Evolutionary conservation across 2,329 filamentous ascomycete species (phyloP).

Genomic region (Fusarium miscanthi): DNA sequence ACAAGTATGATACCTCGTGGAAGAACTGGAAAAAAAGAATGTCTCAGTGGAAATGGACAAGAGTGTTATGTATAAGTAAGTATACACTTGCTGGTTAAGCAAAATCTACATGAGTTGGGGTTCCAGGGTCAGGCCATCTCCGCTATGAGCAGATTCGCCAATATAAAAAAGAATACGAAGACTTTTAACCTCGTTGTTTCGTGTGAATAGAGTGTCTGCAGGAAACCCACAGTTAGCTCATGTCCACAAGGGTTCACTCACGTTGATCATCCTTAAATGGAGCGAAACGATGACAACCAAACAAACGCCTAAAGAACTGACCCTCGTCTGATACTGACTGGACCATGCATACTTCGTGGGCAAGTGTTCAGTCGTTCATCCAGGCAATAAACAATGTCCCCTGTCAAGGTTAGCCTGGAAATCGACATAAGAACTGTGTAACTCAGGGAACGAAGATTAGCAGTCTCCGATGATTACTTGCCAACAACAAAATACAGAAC

Average conservation of each 20-base stretch:
- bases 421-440: too few relatives aligned
- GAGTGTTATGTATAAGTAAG: not conserved
- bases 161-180: not conserved
- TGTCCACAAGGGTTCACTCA: not conserved
- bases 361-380: not conserved
- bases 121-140: not conserved
- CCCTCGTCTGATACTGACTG: too few relatives aligned
- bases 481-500: not conserved
- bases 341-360: not conserved
- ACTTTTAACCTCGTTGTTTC: not conserved
- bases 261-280: not conserved
- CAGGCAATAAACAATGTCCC: too few relatives aligned
- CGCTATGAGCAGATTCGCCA: not conserved
- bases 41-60: not conserved
- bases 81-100: not conserved
- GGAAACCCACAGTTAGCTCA: not conserved
- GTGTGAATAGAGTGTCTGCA: not conserved
- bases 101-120: not conserved
- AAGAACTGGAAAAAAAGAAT: conserved; percentile 1
- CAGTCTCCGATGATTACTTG: not conserved
- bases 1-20: conserved; percentile 15
- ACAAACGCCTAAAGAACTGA: not conserved
- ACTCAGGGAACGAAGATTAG: not conserved
- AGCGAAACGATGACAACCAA: not conserved
- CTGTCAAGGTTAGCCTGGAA: not conserved